Percentiles rank a stretch among this genome's conserved stretches.
Evolutionary conservation across 2,329 filamentous ascomycete species (phyloP).

Genomic region (Scorias spongiosa): DNA sequence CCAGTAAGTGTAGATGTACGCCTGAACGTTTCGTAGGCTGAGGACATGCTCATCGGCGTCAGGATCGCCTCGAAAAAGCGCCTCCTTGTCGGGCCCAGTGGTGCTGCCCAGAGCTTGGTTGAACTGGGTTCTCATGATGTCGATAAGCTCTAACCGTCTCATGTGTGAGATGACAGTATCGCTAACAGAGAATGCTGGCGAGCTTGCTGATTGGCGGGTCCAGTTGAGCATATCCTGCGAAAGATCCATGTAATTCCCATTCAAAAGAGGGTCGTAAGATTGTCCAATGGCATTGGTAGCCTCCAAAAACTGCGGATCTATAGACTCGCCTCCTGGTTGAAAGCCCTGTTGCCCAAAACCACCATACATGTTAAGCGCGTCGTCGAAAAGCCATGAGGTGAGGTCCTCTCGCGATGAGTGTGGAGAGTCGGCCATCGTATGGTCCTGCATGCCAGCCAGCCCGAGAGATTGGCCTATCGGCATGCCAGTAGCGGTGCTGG

Average conservation of each 20-base stretch:
- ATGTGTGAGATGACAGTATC: not conserved
- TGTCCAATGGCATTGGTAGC: not conserved
- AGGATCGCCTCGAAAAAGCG: slow-evolving; percentile 61
- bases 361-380: not conserved
- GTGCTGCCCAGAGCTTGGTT: not conserved
- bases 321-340: not conserved
- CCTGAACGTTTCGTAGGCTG: slow-evolving; percentile 83
- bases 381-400: not conserved
- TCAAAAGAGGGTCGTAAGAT: not conserved
- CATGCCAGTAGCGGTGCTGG: not conserved
- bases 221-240: not conserved
- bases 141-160: not conserved
- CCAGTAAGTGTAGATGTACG: slow-evolving; percentile 83
- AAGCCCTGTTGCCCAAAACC: not conserved
- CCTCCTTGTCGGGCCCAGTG: slow-evolving; percentile 40
- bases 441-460: not conserved
- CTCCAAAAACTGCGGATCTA: not conserved
- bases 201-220: not conserved
- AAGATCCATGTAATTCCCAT: not conserved
- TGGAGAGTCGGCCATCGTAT: not conserved
- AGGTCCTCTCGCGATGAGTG: not conserved
- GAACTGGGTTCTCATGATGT: not conserved
- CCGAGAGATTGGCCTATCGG: not conserved
- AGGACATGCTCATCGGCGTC: slow-evolving; percentile 44
- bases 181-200: not conserved